Evolutionary conservation across 1,284 basidiomycete genomes (phyloP), one percentile per base, ranked within the genome.

Genomic region (Vanrija pseudolonga): DNA sequence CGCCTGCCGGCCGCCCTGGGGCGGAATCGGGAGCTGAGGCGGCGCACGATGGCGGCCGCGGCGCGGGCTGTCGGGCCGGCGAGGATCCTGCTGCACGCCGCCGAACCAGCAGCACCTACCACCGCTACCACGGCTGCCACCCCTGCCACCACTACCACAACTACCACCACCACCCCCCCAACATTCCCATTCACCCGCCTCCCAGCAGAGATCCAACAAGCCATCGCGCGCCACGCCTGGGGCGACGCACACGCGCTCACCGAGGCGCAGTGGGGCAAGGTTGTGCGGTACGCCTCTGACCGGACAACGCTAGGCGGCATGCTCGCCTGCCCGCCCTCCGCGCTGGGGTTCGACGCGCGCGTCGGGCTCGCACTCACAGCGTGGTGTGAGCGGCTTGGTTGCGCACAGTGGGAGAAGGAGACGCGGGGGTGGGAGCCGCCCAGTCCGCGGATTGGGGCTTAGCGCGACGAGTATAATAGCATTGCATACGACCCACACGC

Each of bases 1-100:
- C 56, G 71, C 12, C 46, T 74, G 14, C 67, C 68, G 1, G 37
- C 43, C 1, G 37, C 72, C 11, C 61, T 71, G 20, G 59, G 59
- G 23, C 62, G 72, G 9, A 74, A 74, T 61, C 60, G 62, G 38
- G 23, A 54, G 18, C 57, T 69, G 17, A 70, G 64, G 2, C 48
- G 48, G 23, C 54, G 72, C 15, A 57, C 68, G n/a, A 59, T 63
- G 15, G 23, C 17, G 6, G 69, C 72, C 0, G 66, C 70, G 1
- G 20, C 57, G 2, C 53, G 55, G 5, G 53, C 52, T 9, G 40
- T 73, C 5, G 59, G 59, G 0, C 62, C 67, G 1, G 62, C 67
- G 4, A 53, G 70, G 12, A 67, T 74, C 24, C 53, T 74, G 17
- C 58, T 74, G 14, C 62, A 67, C 44, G 71, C 68, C 44, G 71